Percentiles rank a stretch among this genome's conserved stretches.
Evolutionary conservation across 768 basidiomycete species (phyloP).

Genomic region (Suillus ampliporus): DNA sequence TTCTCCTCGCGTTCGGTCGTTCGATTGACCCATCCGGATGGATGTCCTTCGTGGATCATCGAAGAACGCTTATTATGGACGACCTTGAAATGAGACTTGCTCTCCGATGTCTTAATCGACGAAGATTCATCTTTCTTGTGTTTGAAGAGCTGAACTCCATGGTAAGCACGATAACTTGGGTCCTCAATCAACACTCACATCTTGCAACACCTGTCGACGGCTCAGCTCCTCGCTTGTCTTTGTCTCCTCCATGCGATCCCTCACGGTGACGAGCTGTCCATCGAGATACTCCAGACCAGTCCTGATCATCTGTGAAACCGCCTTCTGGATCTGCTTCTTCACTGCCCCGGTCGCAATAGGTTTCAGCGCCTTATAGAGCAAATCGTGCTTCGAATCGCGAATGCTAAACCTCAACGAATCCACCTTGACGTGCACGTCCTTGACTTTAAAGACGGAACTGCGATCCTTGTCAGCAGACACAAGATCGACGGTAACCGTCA

Average conservation of each 20-base stretch:
- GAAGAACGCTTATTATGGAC: conserved; percentile 74
- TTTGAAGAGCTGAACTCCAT: conserved; percentile 56
- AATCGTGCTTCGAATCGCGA: conserved; percentile 89
- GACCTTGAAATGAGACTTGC: conserved; percentile 78
- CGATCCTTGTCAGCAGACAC: conserved; percentile 64
- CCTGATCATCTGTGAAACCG: conserved; percentile 66
- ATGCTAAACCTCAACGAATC: conserved; percentile 90
- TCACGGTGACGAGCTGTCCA: conserved; percentile 85
- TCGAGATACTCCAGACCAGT: conserved; percentile 89
- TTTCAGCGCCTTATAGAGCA: conserved; percentile 83
- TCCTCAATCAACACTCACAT: conserved; percentile 43
- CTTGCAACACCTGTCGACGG: conserved; percentile 61
- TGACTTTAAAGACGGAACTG: conserved; percentile 74
- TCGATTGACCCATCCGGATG: conserved; percentile 76
- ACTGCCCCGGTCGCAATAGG: conserved; percentile 83
- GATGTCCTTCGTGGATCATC: conserved; percentile 67
- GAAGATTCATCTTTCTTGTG: conserved; percentile 57
- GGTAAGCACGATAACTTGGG: not conserved
- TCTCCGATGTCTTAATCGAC: conserved; percentile 43
- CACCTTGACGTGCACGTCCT: conserved; percentile 78
- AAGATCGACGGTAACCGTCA: conserved; percentile 72
- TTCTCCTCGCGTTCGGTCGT: conserved; percentile 47
- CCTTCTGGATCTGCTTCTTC: conserved; percentile 71
- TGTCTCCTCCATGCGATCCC: conserved; percentile 77
- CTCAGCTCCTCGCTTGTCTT: conserved; percentile 46